Base-by-base conservation (phyloP, 352 stramenopile genomes). In the Phytophthora pistaciae region DNA sequence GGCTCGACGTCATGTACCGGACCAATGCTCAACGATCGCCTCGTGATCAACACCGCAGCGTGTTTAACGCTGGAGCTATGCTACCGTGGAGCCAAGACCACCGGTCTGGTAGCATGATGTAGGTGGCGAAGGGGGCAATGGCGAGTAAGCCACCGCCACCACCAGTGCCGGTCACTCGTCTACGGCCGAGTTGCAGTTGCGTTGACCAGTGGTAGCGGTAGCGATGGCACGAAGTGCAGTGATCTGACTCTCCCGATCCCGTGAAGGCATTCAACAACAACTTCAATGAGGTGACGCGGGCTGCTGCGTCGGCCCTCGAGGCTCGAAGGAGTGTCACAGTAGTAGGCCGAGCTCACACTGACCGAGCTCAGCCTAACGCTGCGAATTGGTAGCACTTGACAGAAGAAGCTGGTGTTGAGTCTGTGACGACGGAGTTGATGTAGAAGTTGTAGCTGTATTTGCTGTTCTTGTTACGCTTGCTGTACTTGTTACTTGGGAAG, bases 311-410 rank as follows among this genome's bases (percentile, higher is more conserved):
- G 42, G 14, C 13, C 14, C 38, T 44, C 38, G 38, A 33, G 29
- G 3, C 6, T 33, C 29, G 6, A 9, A 8, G 29, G 25, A 27
- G 5, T 29, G 25, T 29, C 52, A 59, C 53, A 59, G 29, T 44
- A 59, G n/a, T 59, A 18, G 29, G n/a, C 53, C 38, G 50, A 42
- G 27, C 52, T 58, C 52, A 58, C 52, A 16, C 20, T 58, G 11
- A n/a, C 16, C 13, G 27, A 58, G 52, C 27, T 10, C 52, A 58
- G 20, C 18, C 52, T 58, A 58, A 27, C 18, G 52, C 52, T 58
- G 52, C 18, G 52, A 58, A 16, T 58, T 44, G 52, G 52, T 29
- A 58, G 52, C 52, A 58, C 52, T 58, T 58, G 25, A 18, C 25
- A 58, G 27, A 58, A 14, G 44, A 50, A 21, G 44, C 44, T 20